Evolutionary conservation across 306 rosid genomes (phyloP).

Genomic region (Biancaea sappan): DNA sequence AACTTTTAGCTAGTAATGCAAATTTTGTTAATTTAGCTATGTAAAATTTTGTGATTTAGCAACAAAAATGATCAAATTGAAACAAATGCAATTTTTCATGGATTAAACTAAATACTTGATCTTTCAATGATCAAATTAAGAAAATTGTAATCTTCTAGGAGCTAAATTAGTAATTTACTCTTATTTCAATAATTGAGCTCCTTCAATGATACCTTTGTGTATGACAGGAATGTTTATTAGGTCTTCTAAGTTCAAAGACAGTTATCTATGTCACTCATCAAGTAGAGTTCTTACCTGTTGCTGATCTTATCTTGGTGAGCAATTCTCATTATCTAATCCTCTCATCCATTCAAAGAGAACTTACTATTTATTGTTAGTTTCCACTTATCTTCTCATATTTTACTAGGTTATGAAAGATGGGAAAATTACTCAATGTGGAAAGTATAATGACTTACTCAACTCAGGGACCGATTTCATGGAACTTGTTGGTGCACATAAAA

Average conservation of each 20-base stretch:
- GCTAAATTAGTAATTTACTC: too few species aligned
- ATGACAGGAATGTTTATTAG: constrained; percentile 67
- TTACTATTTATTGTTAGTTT: not conserved
- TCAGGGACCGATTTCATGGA: constrained; percentile 76
- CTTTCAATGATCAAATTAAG: too few species aligned
- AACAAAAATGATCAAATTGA: too few species aligned
- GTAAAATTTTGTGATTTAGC: too few species aligned
- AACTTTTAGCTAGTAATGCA: too few species aligned
- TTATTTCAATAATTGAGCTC: too few species aligned
- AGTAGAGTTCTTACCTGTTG: constrained; percentile 76
- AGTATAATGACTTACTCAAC: constrained; percentile 61
- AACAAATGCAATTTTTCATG: too few species aligned
- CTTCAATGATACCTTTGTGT: constrained; percentile 3
- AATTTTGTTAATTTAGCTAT: too few species aligned
- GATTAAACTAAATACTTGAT: too few species aligned
- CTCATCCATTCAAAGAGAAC: not conserved
- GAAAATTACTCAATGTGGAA: constrained; percentile 72
- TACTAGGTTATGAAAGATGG: constrained; percentile 87
- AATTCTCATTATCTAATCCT: not conserved
- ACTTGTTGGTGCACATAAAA: constrained; percentile 83
- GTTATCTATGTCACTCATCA: constrained; percentile 83
- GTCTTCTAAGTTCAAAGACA: constrained; percentile 59
- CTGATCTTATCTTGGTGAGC: constrained; percentile 69
- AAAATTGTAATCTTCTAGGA: too few species aligned
- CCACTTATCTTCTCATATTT: not conserved